Evolutionary conservation across 768 basidiomycete species (phyloP).

Genomic region (Mycena floridula): DNA sequence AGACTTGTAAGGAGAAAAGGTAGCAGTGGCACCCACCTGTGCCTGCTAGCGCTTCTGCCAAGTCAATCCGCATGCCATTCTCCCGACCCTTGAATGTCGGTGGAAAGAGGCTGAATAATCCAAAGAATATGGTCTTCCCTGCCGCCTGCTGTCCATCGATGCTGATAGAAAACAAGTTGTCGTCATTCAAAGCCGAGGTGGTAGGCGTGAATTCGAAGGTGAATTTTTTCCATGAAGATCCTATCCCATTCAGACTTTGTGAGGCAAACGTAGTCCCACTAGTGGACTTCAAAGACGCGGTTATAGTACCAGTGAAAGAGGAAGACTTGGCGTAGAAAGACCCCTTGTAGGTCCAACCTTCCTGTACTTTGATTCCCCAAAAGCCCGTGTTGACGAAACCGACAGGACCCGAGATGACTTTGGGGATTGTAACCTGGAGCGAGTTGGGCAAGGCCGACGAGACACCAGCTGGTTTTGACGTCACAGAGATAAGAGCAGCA

Average conservation of each 20-base stretch:
- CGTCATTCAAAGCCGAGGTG: conserved; percentile 30
- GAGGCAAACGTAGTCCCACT: conserved; percentile 33
- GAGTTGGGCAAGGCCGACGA: conserved; percentile 50
- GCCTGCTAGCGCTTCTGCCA: conserved; percentile 38
- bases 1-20: not conserved
- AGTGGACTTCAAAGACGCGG: conserved; percentile 33
- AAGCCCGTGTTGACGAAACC: conserved; percentile 53
- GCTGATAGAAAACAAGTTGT: conserved; percentile 46
- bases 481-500: conserved; percentile 28
- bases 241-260: conserved; percentile 20
- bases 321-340: conserved; percentile 42
- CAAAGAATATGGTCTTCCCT: conserved; percentile 40
- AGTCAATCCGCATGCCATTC: conserved; percentile 56
- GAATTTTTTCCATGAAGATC: conserved; percentile 43
- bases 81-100: conserved; percentile 51
- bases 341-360: conserved; percentile 48
- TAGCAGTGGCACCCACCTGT: conserved; percentile 6
- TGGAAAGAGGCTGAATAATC: conserved; percentile 56
- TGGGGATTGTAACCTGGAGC: conserved; percentile 40
- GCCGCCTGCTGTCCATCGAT: conserved; percentile 38
- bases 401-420: conserved; percentile 24
- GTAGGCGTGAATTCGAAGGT: conserved; percentile 34
- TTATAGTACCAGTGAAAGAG: conserved; percentile 26
- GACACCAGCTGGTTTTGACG: conserved; percentile 37
- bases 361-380: conserved; percentile 51